Base-by-base conservation (phyloP, 441 rosid species). In the Bruguiera hainesii region DNA sequence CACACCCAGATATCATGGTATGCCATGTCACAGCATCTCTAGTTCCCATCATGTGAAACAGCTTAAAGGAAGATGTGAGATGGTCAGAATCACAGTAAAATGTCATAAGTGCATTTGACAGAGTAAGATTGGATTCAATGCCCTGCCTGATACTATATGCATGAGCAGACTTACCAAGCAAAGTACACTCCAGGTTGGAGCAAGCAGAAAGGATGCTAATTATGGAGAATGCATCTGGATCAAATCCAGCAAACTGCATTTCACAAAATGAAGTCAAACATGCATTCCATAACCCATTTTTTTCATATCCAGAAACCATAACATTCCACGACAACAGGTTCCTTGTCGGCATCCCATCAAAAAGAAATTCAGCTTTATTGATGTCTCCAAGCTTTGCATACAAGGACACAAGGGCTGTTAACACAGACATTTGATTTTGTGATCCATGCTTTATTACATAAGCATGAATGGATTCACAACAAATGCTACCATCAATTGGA, bases 21-120 rank as follows among this genome's bases (percentile, higher is more conserved):
- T 90, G 88, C 91, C 96, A 90, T 0, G 93, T 79, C 55, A 92
- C 88, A 1, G 77, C 71, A 76, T 90, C 85, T 76, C 85, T 85
- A 37, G 68, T 70, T 37, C 70, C 51, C 86, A 84, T 87, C 60
- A 61, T 73, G 58, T 78, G 82, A 61, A 92, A 90, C 76, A 88
- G 56, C 48, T 75, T 82, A 80, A 85, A 71, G 13, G 85, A 85
- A 67, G 65, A 81, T 35, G 59, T 70, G 9, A 71, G 60, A 6
- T 75, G 71, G n/a, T 77, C 76, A 68, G 87, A 85, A 68, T 82
- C 84, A 20, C 86, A 67, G 56, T 88, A 90, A 51, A 76, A 85
- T 0, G 86, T 80, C 53, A 90, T 64, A 82, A 93, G 42, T n/a
- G 89, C 89, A 76, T 84, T 92, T 20, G 71, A 64, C 20, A 84